A percentile compares a stretch with the other conserved stretches of the same genome.
Evolutionary conservation across 306 rosid genomes (phyloP).

Genomic region (Citrullus colocynthis): DNA sequence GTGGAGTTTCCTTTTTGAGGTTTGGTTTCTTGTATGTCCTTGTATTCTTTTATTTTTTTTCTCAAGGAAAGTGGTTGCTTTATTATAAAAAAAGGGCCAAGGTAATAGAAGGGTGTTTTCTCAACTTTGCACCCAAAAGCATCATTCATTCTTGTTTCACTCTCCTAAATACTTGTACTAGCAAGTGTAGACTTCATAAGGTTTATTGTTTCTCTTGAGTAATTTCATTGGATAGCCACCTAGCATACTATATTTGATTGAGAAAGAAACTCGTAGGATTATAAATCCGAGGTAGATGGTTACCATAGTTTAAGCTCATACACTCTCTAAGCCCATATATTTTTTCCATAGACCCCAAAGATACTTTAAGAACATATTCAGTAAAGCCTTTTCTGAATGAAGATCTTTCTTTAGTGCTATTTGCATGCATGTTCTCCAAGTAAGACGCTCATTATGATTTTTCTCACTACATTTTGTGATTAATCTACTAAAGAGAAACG

Average conservation of each 20-base stretch:
- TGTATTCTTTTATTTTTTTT: too few species aligned
- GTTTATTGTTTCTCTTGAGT: background rate
- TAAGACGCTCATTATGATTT: background rate
- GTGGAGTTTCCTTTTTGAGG: too few species aligned
- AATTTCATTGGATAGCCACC: too few species aligned
- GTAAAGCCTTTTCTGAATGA: background rate
- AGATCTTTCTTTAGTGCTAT: background rate
- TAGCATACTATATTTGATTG: background rate
- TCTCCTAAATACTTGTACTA: background rate
- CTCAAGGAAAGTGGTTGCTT: too few species aligned
- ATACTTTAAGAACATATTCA: background rate
- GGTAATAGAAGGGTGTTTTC: background rate
- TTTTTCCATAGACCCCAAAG: background rate
- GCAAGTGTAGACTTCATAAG: background rate
- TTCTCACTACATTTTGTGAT: too few species aligned
- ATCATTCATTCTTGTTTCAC: background rate
- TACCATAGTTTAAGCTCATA: background rate
- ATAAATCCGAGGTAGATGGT: background rate
- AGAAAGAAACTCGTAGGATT: background rate
- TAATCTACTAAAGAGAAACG: too few species aligned
- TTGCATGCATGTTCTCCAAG: background rate
- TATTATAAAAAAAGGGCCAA: background rate
- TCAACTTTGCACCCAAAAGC: background rate
- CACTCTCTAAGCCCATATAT: background rate
- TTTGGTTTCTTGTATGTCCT: too few species aligned